These are phyloP conservation scores for Kwoniella sp. DNA, from an alignment of 768 basidiomycete species.

Conservation along the genomic window DNA sequence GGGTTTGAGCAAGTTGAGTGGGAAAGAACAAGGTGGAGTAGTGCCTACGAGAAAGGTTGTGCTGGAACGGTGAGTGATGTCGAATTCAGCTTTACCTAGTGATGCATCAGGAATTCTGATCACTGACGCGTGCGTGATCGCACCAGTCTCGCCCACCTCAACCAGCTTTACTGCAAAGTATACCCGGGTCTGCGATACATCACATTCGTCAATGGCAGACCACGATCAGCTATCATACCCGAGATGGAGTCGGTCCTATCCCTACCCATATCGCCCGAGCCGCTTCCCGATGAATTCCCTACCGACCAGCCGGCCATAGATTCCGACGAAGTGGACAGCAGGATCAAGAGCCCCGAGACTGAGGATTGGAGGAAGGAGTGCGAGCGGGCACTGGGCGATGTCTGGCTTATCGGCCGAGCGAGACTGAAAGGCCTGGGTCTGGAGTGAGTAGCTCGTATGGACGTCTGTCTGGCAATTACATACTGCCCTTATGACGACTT, in stretches of 20 bases:
- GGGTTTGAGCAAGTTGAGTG: conserved; percentile 73
- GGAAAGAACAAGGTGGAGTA: conserved; percentile 72
- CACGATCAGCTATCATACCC: conserved; percentile 68
- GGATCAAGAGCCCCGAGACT: conserved; percentile 29
- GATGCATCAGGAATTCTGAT: not conserved
- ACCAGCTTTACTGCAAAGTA: conserved; percentile 71
- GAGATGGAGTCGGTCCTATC: conserved; percentile 76
- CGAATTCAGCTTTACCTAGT: not conserved
- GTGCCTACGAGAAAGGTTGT: conserved; percentile 72
- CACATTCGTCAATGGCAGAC: conserved; percentile 87
- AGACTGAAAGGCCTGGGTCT: conserved; percentile 28
- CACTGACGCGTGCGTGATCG: not conserved
- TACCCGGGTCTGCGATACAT: conserved; percentile 82
- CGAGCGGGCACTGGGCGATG: conserved; percentile 70
- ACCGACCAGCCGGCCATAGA: conserved; percentile 57
- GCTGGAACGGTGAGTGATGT: conserved; percentile 61
- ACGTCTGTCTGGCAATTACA: not conserved
- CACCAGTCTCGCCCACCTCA: conserved; percentile 66
- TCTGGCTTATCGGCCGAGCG: conserved; percentile 70
- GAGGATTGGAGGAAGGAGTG: conserved; percentile 70
- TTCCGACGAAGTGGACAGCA: conserved; percentile 13
- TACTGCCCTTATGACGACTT: too few species aligned
- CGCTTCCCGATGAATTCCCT: conserved; percentile 32
- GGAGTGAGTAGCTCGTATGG: conserved; percentile 5
- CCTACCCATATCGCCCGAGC: conserved; percentile 28